Evolutionary conservation across 345 rosid genomes (phyloP).

Genomic region (Hibiscus tridactylites): DNA sequence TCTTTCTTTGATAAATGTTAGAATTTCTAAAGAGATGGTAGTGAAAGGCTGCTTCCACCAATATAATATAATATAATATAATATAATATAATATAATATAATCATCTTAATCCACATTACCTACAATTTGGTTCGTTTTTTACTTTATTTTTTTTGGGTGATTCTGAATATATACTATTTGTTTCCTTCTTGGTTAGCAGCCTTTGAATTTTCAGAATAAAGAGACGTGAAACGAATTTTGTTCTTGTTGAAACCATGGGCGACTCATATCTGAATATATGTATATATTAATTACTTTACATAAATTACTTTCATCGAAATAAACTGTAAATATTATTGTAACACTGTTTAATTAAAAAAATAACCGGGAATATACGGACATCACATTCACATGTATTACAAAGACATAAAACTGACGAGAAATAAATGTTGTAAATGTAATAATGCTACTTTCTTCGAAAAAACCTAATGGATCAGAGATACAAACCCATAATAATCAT

Average conservation of each 20-base stretch:
- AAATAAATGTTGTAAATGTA: too few relatives aligned
- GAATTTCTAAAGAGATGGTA: background rate
- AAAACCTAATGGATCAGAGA: too few relatives aligned
- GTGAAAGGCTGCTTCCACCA: background rate
- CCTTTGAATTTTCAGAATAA: background rate
- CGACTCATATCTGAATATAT: background rate
- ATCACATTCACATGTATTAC: too few relatives aligned
- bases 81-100: background rate
- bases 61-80: background rate
- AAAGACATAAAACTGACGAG: too few relatives aligned
- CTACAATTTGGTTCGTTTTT: background rate
- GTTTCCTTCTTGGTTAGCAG: conserved; percentile 1
- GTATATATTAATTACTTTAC: too few relatives aligned
- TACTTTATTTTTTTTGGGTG: background rate
- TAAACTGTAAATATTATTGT: too few relatives aligned
- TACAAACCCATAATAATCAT: too few relatives aligned
- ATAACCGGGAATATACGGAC: too few relatives aligned
- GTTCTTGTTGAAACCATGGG: background rate
- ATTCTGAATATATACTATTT: background rate
- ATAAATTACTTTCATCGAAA: too few relatives aligned
- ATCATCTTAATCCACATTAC: background rate
- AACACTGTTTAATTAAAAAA: too few relatives aligned
- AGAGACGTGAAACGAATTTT: background rate
- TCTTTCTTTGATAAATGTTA: background rate
- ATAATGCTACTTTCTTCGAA: too few relatives aligned